These are phyloP conservation scores for Trametes punicea DNA, from an alignment of 768 basidiomycete species.

Conservation along the genomic window DNA sequence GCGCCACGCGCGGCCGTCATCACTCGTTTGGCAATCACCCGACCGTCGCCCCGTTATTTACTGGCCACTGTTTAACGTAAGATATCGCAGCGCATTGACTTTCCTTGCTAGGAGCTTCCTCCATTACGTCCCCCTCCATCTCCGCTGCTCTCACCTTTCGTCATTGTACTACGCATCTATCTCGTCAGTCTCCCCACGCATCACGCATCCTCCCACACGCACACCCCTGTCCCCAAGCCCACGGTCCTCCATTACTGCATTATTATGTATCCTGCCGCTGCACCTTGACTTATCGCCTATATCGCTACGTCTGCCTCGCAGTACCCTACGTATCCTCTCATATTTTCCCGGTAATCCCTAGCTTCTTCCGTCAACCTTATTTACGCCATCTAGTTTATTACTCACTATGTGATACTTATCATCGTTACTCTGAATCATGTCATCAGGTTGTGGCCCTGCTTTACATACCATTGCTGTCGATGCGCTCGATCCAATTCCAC, in stretches of 20 bases:
- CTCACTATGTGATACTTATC: slow-evolving; percentile 12
- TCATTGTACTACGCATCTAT: slow-evolving; percentile 17
- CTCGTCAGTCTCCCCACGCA: slow-evolving; percentile 4
- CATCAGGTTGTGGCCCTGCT: neutral
- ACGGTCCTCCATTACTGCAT: slow-evolving; percentile 10
- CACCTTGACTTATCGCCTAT: slow-evolving; percentile 18
- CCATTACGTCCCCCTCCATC: slow-evolving; percentile 17
- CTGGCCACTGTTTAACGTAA: slow-evolving; percentile 10
- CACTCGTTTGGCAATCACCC: slow-evolving; percentile 10
- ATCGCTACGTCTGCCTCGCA: slow-evolving; percentile 8
- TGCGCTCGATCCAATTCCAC: neutral
- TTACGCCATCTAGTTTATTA: slow-evolving; percentile 14
- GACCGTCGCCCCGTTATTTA: slow-evolving; percentile 18
- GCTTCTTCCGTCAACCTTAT: neutral
- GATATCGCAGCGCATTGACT: slow-evolving; percentile 11
- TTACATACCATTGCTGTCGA: neutral
- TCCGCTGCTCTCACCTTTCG: slow-evolving; percentile 13
- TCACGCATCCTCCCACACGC: slow-evolving; percentile 6
- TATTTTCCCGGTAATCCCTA: neutral
- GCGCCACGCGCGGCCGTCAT: neutral
- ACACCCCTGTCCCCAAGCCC: slow-evolving; percentile 2
- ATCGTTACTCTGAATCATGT: neutral
- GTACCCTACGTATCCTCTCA: slow-evolving; percentile 10
- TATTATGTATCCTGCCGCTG: slow-evolving; percentile 18
- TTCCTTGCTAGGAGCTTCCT: slow-evolving; percentile 2